These are phyloP conservation scores for Gossypium gossypioides DNA, from an alignment of 441 rosid species.

Conservation along the genomic window DNA sequence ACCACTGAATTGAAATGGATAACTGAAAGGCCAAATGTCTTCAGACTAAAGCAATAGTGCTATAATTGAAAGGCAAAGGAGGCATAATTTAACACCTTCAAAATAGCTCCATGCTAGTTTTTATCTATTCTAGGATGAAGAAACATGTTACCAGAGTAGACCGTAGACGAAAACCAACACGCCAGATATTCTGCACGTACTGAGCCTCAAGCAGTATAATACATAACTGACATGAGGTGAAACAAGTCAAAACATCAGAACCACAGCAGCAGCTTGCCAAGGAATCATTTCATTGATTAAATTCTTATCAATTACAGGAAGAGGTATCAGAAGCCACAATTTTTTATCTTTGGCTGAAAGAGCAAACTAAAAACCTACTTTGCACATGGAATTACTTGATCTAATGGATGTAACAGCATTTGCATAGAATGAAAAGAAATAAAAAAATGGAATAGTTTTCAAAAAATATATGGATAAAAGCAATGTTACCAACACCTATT, in stretches of 20 bases:
- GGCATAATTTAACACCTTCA: neutral
- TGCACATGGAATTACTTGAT: neutral
- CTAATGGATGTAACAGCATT: neutral
- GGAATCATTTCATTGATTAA: neutral
- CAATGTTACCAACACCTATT: neutral
- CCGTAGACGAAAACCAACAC: constrained; percentile 73
- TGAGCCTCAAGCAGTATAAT: constrained; percentile 79
- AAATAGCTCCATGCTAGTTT: neutral
- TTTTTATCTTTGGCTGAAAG: neutral
- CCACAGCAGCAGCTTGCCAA: neutral
- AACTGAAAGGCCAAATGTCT: neutral
- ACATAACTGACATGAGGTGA: constrained; percentile 40
- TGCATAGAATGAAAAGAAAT: neutral
- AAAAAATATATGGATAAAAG: neutral
- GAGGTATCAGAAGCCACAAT: neutral
- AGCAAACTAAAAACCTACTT: neutral
- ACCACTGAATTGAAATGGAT: neutral
- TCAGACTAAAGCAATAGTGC: neutral
- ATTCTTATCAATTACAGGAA: neutral
- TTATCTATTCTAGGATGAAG: neutral
- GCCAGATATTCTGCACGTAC: constrained; percentile 67
- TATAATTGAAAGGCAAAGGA: constrained; percentile 3
- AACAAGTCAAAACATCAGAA: constrained; percentile 10
- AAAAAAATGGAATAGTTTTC: neutral
- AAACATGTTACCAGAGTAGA: constrained; percentile 75